Conservation (phyloP, 495 filamentous ascomycete genomes). For the Trichoderma orchidacearum region DNA sequence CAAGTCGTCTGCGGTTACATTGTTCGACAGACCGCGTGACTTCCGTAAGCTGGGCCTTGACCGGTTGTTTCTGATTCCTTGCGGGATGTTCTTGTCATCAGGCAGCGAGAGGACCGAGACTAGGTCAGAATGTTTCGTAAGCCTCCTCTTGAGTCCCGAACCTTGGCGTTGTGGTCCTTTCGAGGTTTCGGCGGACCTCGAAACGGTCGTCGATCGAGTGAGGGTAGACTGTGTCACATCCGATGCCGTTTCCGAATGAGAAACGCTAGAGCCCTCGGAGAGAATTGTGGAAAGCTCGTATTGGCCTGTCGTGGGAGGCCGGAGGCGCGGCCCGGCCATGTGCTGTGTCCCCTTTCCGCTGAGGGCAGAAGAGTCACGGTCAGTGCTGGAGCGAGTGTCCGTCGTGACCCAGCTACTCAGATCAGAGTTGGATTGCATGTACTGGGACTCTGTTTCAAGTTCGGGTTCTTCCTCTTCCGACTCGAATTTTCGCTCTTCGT, state of each 20-base stretch:
- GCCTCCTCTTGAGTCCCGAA: conserved; percentile 49
- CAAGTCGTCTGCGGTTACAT: conserved; percentile 56
- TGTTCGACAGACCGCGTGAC: conserved; percentile 47
- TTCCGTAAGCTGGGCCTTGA: conserved; percentile 63
- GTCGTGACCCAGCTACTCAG: not conserved
- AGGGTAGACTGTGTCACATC: conserved; percentile 34
- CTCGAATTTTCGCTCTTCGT: conserved; percentile 13
- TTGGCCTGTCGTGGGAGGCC: conserved; percentile 48
- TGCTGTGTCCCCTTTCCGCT: conserved; percentile 6
- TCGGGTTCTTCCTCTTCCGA: conserved; percentile 7
- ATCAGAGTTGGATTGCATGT: not conserved
- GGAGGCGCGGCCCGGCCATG: conserved; percentile 25
- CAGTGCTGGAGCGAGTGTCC: not conserved
- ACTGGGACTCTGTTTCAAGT: not conserved
- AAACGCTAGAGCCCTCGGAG: conserved; percentile 42
- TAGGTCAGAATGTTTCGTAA: conserved; percentile 86
- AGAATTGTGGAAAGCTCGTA: conserved; percentile 63
- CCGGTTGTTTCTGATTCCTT: conserved; percentile 42
- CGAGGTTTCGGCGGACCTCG: conserved; percentile 20
- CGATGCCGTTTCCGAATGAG: conserved; percentile 24
- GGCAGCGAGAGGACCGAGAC: conserved; percentile 82
- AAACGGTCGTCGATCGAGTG: conserved; percentile 26
- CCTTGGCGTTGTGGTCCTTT: conserved; percentile 8
- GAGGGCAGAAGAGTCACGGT: not conserved
- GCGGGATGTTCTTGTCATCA: conserved; percentile 37